Conservation (phyloP, 768 basidiomycete genomes). For the Kwoniella botswanensis region DNA sequence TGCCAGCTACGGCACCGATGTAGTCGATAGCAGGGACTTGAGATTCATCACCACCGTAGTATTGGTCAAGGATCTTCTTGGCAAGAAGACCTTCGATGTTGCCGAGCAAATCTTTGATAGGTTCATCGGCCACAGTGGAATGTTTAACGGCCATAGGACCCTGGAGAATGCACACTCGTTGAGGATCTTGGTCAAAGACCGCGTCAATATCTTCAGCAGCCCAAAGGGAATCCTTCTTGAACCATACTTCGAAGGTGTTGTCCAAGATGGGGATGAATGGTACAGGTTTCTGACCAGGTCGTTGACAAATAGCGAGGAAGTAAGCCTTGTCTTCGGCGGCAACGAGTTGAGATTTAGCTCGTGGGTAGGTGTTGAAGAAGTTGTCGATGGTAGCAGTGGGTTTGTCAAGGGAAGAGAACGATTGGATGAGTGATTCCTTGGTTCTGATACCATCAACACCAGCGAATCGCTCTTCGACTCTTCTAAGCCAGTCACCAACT, state of each 20-base stretch:
- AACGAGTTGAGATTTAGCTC: constrained; percentile 81
- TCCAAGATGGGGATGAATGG: constrained; percentile 98
- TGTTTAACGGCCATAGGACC: constrained; percentile 94
- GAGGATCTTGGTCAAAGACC: constrained; percentile 97
- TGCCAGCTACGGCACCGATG: constrained; percentile 66
- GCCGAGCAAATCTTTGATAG: constrained; percentile 88
- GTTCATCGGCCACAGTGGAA: constrained; percentile 85
- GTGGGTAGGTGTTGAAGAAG: constrained; percentile 85
- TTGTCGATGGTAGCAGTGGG: constrained; percentile 69
- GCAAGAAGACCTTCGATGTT: constrained; percentile 81
- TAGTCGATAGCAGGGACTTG: constrained; percentile 84
- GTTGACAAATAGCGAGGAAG: constrained; percentile 93
- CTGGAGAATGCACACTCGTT: constrained; percentile 96
- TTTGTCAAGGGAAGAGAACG: constrained; percentile 81
- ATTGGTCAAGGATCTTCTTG: constrained; percentile 74
- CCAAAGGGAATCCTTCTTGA: constrained; percentile 99
- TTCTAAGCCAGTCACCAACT: constrained; percentile 94
- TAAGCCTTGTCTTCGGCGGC: constrained; percentile 92
- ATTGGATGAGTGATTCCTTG: constrained; percentile 83
- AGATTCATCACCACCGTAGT: constrained; percentile 75
- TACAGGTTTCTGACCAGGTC: constrained; percentile 96
- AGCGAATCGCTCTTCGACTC: constrained; percentile 92
- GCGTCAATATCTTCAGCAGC: constrained; percentile 97
- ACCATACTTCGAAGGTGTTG: constrained; percentile 94
- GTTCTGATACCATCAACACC: constrained; percentile 75